Percentiles rank a stretch among this genome's conserved stretches.
phyloP scores from a whole-genome alignment of 192 early-diverging fungal species.

The Rhizoclosmatium globosum region DNA sequence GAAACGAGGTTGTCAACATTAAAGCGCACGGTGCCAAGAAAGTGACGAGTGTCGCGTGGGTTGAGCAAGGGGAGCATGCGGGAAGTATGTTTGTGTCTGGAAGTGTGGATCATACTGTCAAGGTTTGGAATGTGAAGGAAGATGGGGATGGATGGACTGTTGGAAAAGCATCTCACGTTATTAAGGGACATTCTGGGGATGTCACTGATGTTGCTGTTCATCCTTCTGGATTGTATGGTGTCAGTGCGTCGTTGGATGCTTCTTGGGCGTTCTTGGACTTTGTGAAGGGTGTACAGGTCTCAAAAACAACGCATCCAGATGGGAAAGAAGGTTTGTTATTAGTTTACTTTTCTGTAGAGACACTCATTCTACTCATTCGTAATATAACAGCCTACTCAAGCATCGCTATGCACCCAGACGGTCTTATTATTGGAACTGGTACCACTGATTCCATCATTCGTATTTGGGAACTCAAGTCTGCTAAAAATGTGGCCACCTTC shows the following conservation, averaged over 20 bases:
- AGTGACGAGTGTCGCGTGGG: slow-evolving; percentile 77
- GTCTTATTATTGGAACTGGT: slow-evolving; percentile 84
- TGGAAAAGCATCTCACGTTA: slow-evolving; percentile 50
- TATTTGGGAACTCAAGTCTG: slow-evolving; percentile 86
- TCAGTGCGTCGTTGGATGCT: slow-evolving; percentile 74
- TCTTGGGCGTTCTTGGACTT: slow-evolving; percentile 86
- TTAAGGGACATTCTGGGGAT: slow-evolving; percentile 75
- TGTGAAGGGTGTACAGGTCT: slow-evolving; percentile 63
- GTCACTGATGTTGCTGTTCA: slow-evolving; percentile 81
- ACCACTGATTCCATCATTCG: slow-evolving; percentile 73
- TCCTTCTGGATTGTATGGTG: slow-evolving; percentile 83
- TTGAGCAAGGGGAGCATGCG: slow-evolving; percentile 54
- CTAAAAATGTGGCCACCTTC: slow-evolving; percentile 72
- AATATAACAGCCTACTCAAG: slow-evolving; percentile 63
- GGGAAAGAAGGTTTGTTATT: slow-evolving; percentile 53
- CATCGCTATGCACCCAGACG: slow-evolving; percentile 91
- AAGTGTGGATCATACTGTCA: slow-evolving; percentile 83
- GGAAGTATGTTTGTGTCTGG: slow-evolving; percentile 73
- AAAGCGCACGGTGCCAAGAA: slow-evolving; percentile 86
- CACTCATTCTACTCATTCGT: not conserved
- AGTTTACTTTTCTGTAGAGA: not conserved
- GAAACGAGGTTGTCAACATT: slow-evolving; percentile 63
- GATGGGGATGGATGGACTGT: slow-evolving; percentile 32
- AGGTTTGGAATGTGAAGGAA: slow-evolving; percentile 57
- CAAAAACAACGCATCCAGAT: slow-evolving; percentile 52